Evolutionary conservation across 2,329 filamentous ascomycete genomes (phyloP), one percentile per base, ranked within the genome.

Genomic region (Bipolaris zeicola): DNA sequence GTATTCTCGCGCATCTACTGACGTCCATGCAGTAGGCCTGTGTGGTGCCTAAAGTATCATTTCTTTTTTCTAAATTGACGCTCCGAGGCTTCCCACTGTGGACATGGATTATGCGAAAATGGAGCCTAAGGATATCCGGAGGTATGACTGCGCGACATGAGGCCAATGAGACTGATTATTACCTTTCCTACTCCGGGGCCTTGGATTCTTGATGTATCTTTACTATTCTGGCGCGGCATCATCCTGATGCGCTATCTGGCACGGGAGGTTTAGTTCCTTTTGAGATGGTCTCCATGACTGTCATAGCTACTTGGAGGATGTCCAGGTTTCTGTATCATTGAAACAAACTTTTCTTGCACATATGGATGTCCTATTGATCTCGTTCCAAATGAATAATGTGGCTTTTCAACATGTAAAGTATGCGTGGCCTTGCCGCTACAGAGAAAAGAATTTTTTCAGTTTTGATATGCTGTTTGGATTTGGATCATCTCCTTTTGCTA

Each of bases 31-130:
- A 44, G 53, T 56, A 22, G 42, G 42, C 48, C 31, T 46, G 46
- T 28, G 43, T 52, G 36, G 38, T 39, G 33, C 36, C 16, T 43
- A 33, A 26, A 16, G 10, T 34, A 26, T 43, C n/a, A 34, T 52
- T 33, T 20, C 20, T 43, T 26, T 43, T 53, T 22, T 24, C 24
- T 43, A 37, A 33, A 47, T 48, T 43, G 20, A 47, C 33, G 38
- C 33, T 38, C 33, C 28, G 31, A 53, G 37, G 51, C 24, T 20
- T 36, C 44, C 41, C 36, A 37, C 38, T 41, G 24, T 37, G 49
- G 43, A 53, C 44, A 57, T 52, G 54, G 28, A 42, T 57, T 57
- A 52, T 31, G 37, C 49, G 43, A 36, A 37, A 49, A 57, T 46
- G 49, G 48, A 57, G 54, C 43, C 43, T 36, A 45, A 43, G 43